Percentiles rank a stretch among this genome's conserved stretches.
Conservation (phyloP, 371 early-diverging fungal genomes). For the Mucor racemosus region DNA sequence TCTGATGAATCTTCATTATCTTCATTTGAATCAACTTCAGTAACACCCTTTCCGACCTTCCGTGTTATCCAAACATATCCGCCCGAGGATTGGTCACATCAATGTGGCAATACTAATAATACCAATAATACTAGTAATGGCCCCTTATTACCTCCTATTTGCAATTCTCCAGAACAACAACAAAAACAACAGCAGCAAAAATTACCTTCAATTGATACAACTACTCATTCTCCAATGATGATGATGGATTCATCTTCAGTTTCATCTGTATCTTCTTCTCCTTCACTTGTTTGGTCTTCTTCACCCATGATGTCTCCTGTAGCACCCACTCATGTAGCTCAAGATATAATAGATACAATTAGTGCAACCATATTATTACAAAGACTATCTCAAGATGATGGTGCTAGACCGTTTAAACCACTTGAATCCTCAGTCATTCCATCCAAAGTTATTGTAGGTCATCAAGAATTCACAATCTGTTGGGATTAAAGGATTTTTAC, state of each 20-base stretch:
- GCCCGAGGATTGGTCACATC: conserved; percentile 1
- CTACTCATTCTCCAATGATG: not conserved
- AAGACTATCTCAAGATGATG: conserved; percentile 62
- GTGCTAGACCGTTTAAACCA: conserved; percentile 52
- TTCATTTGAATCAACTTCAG: conserved; percentile 28
- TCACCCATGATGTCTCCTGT: conserved; percentile 14
- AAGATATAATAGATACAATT: conserved; percentile 59
- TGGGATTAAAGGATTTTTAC: conserved; percentile 31
- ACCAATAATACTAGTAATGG: not conserved
- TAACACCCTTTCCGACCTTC: conserved; percentile 36
- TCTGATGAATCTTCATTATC: conserved; percentile 1
- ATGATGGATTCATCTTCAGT: conserved; percentile 1
- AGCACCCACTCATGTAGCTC: conserved; percentile 17
- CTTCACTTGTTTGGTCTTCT: not conserved
- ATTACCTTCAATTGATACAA: not conserved
- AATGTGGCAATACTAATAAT: not conserved
- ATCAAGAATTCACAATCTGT: conserved; percentile 41
- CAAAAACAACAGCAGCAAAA: not conserved
- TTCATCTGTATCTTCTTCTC: not conserved
- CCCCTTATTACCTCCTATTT: conserved; percentile 12
- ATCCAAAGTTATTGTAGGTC: conserved; percentile 39
- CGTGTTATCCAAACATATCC: conserved; percentile 37
- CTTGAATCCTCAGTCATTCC: conserved; percentile 32
- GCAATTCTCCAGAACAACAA: not conserved
- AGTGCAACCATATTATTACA: conserved; percentile 59